Conservation (phyloP, 2,329 filamentous ascomycete species). For the Penicillium sp. region DNA sequence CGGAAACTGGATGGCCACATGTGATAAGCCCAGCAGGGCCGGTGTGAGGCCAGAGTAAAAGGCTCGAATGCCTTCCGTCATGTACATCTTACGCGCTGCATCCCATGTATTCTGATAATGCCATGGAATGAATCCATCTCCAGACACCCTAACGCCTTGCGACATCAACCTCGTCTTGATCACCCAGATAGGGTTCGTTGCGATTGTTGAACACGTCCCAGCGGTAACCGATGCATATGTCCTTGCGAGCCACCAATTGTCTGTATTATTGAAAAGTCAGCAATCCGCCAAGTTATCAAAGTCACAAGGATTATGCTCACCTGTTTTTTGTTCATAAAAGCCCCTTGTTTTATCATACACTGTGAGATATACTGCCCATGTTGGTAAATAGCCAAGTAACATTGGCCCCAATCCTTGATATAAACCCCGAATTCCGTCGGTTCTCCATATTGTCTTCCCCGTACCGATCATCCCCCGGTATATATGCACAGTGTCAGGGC, state of each 20-base stretch:
- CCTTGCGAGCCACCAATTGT: slow-evolving; percentile 72
- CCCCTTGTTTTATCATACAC: slow-evolving; percentile 89
- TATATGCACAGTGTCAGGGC: slow-evolving; percentile 49
- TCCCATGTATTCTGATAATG: slow-evolving; percentile 87
- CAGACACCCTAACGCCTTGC: slow-evolving; percentile 60
- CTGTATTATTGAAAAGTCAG: slow-evolving; percentile 40
- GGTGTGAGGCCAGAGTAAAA: slow-evolving; percentile 96
- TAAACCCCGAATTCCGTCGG: slow-evolving; percentile 85
- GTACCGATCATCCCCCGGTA: slow-evolving; percentile 89
- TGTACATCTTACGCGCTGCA: slow-evolving; percentile 94
- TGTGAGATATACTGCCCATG: slow-evolving; percentile 97
- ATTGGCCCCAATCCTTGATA: slow-evolving; percentile 93
- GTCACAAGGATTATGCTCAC: slow-evolving; percentile 40
- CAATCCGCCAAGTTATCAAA: neutral
- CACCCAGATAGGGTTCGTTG: slow-evolving; percentile 98
- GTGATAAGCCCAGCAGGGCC: slow-evolving; percentile 83
- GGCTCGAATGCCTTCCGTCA: slow-evolving; percentile 76
- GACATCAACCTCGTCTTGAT: slow-evolving; percentile 99
- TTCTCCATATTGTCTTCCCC: slow-evolving; percentile 74
- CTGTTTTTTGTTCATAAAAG: slow-evolving; percentile 63
- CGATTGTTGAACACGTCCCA: slow-evolving; percentile 86
- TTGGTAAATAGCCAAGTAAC: slow-evolving; percentile 90
- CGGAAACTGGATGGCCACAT: slow-evolving; percentile 96
- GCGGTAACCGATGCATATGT: slow-evolving; percentile 88
- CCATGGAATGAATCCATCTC: slow-evolving; percentile 59